phyloP scores from a whole-genome alignment of 2,329 filamentous ascomycete species.

The Sphaceloma murrayae region DNA sequence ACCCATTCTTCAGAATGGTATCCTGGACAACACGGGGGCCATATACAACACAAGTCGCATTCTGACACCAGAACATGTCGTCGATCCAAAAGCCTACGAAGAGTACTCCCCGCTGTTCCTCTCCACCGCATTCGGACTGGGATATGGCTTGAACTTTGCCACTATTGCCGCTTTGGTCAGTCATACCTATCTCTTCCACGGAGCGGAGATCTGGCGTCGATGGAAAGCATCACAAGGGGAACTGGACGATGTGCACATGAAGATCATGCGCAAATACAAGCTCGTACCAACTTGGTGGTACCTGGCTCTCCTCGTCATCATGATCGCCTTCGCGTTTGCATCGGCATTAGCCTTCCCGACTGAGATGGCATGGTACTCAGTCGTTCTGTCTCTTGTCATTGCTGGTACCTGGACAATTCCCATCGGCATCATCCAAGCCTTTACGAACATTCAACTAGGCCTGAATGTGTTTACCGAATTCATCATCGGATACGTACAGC shows the following conservation, averaged over 20 bases:
- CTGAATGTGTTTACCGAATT: conserved; percentile 34
- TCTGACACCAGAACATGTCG: conserved; percentile 65
- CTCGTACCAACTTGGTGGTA: conserved; percentile 80
- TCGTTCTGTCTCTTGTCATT: conserved; percentile 66
- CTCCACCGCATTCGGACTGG: conserved; percentile 77
- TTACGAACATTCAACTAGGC: conserved; percentile 52
- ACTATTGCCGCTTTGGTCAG: conserved; percentile 68
- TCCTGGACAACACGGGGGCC: conserved; percentile 80
- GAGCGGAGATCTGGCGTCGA: conserved; percentile 69
- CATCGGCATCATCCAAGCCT: conserved; percentile 85
- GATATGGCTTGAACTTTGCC: conserved; percentile 78
- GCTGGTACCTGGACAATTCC: conserved; percentile 76
- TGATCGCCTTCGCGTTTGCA: conserved; percentile 20
- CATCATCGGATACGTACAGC: conserved; percentile 71
- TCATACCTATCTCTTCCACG: conserved; percentile 78
- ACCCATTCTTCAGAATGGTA: conserved; percentile 72
- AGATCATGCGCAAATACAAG: conserved; percentile 71
- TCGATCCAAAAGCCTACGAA: conserved; percentile 65
- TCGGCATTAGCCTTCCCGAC: conserved; percentile 52
- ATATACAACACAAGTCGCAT: conserved; percentile 76
- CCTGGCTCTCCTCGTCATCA: conserved; percentile 20
- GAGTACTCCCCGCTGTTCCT: conserved; percentile 75
- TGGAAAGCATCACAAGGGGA: conserved; percentile 47
- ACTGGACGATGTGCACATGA: conserved; percentile 69
- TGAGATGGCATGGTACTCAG: conserved; percentile 75